These are phyloP conservation scores for Galerina marginata DNA, from an alignment of 768 basidiomycete species.

Conservation along the genomic window DNA sequence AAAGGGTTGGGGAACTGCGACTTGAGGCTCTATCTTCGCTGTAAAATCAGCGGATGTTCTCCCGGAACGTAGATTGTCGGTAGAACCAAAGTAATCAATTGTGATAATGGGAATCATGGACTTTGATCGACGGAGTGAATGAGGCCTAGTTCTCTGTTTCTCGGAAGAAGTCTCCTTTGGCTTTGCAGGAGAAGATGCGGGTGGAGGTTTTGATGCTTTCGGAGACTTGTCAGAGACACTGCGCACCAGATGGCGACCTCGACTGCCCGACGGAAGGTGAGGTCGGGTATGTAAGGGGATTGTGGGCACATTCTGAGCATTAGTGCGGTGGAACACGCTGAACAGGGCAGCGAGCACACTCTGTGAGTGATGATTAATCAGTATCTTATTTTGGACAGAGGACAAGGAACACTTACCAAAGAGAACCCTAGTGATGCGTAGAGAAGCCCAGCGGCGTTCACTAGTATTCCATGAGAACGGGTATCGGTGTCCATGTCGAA, in stretches of 20 bases:
- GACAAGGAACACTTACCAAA: conserved; percentile 32
- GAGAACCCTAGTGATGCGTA: conserved; percentile 40
- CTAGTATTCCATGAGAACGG: conserved; percentile 28
- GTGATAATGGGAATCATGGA: conserved; percentile 32
- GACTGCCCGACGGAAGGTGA: conserved; percentile 2
- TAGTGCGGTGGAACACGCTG: conserved; percentile 19
- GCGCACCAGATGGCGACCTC: conserved; percentile 16
- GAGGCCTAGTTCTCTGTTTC: conserved; percentile 8
- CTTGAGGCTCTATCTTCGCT: conserved; percentile 10
- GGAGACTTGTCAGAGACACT: conserved; percentile 17
- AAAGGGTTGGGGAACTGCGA: too few species aligned
- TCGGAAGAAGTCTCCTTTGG: background rate
- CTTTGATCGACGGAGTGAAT: conserved; percentile 24
- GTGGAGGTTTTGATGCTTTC: background rate
- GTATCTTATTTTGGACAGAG: background rate
- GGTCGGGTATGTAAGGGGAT: conserved; percentile 13
- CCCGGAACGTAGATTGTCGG: conserved; percentile 16
- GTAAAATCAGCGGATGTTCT: conserved; percentile 1
- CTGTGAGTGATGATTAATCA: conserved; percentile 21
- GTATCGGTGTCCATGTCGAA: conserved; percentile 15
- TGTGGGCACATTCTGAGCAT: conserved; percentile 5
- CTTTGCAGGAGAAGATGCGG: conserved; percentile 2
- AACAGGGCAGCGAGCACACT: conserved; percentile 39
- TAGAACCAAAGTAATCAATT: conserved; percentile 28
- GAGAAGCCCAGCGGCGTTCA: conserved; percentile 37